Evolutionary conservation across 2,329 filamentous ascomycete species (phyloP).

Genomic region (Penicillium sp.): DNA sequence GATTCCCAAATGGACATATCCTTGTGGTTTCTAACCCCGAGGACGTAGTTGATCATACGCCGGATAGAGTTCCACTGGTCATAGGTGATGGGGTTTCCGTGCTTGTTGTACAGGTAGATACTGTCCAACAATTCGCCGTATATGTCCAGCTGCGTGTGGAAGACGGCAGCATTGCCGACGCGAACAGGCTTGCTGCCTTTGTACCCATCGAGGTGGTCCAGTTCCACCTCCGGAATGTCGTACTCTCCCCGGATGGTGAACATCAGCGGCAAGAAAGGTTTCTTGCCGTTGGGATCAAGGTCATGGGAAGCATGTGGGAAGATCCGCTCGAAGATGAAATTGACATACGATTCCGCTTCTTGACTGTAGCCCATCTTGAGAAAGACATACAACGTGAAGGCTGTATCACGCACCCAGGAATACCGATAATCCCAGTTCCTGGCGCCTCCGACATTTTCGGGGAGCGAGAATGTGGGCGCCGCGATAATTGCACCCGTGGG

Average conservation of each 20-base stretch:
- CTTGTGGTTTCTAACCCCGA: conserved; percentile 56
- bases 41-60: conserved; percentile 60
- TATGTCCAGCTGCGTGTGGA: conserved; percentile 68
- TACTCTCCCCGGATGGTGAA: conserved; percentile 68
- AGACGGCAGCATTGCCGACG: conserved; percentile 68
- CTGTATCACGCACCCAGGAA: conserved; percentile 68
- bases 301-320: conserved; percentile 43
- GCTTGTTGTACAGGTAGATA: conserved; percentile 71
- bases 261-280: conserved; percentile 61
- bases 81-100: conserved; percentile 66
- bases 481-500: conserved; percentile 70
- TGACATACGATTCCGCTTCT: conserved; percentile 70
- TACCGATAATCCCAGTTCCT: conserved; percentile 49
- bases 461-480: conserved; percentile 67
- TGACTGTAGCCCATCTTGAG: conserved; percentile 65
- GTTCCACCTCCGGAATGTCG: conserved; percentile 61
- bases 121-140: conserved; percentile 71
- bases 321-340: conserved; percentile 66
- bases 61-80: conserved; percentile 66
- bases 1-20: conserved; percentile 84
- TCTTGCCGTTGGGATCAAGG: conserved; percentile 48
- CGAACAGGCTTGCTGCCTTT: conserved; percentile 61
- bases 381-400: conserved; percentile 68
- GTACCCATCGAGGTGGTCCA: conserved; percentile 64
- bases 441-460: conserved; percentile 61